Evolutionary conservation across 2,329 filamentous ascomycete genomes (phyloP), one percentile per base, ranked within the genome.

Genomic region (Madurella fahalii): DNA sequence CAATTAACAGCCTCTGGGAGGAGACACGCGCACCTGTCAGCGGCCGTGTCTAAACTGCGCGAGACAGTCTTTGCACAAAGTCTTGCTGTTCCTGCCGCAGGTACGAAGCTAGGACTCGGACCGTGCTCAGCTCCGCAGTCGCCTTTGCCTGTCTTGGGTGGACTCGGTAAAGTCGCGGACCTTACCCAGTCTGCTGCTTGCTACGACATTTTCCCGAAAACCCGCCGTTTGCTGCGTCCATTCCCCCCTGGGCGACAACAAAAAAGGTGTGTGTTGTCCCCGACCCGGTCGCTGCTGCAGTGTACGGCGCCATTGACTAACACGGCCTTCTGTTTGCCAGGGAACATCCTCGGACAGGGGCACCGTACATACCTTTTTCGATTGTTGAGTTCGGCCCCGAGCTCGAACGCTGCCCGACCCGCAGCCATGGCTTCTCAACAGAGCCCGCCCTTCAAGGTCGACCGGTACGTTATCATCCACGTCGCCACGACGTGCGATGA

Each of bases 401-500:
- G 15, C 47, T 54, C 53, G 51, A 47, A 47, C 47, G 32, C 53
- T 55, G 37, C 51, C 40, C 25, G 39, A 52, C 48, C 48, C 46
- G 48, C 55, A 40, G 52, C 59, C 59, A 79, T 79, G 72, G 74
- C 75, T 53, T 72, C 71, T 58, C 74, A 75, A 58, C 75, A 77
- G 64, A 69, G 71, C 70, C 78, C 77, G 48, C 82, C 83, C 64
- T 80, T 85, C 65, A 87, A 87, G 75, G 83, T 96, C 74, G 94
- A 99, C 77, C 89, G 93, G 72, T 99, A 96, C 76, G 88, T 96
- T 63, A 90, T 99, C 68, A 96, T 97, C 72, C 94, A 99, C 74
- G 93, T 97, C 69, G 94, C 94, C 61, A 99, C 94, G 37, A 99
- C 94, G 64, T 99, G 94, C 76, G 94, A 99, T 73, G 94, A 99